Evolutionary conservation across 108 stramenopile genomes (phyloP), one percentile per base, ranked within the genome.

Genomic region (Skeletonema potamos): DNA sequence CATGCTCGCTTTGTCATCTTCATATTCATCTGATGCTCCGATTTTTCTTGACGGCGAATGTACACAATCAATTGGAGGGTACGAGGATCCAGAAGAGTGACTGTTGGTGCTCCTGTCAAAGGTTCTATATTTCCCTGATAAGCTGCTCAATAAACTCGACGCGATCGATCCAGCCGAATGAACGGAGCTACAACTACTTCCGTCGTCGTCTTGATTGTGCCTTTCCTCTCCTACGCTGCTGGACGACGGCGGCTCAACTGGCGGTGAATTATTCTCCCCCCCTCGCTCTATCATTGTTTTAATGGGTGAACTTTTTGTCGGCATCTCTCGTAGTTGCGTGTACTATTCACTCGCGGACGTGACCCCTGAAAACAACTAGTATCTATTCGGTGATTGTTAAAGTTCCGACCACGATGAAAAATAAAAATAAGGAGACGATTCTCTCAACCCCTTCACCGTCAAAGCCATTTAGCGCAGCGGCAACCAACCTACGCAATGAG

Each of bases 1-100:
- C 70, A 71, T 71, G 5, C 51, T 37, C 24, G 60, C 70, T 26
- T 71, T 71, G 60, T 62, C 61, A 17, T 71, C 70, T 33, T 71
- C 70, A 44, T 48, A 71, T 37, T 71, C 60, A 29, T 32, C 70
- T 10, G 58, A 8, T 8, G 8, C 22, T 9, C 48, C 22, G 8
- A 0, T 51, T 41, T 41, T 41, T 15, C 10, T 15, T 10, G 10
- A 15, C 39, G 10, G 3, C 48, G 48, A 22, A 6, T 51, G 20
- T 8, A 51, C n/a, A 20, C 20, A 51, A 4, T 51, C 15, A 1
- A 51, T 24, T 51, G 48, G 48, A 20, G 48, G 48, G 3, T 51
- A 20, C 3, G 22, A n/a, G 48, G 48, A 51, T 22, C 22, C 48
- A 22, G 48, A 8, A 22, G 22, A 24, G 15, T 17, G 48, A 22